Percentiles rank a stretch among this genome's conserved stretches.
These are phyloP conservation scores for Pleurotus salmoneostramineus DNA, from an alignment of 768 basidiomycete species.

Conservation along the genomic window DNA sequence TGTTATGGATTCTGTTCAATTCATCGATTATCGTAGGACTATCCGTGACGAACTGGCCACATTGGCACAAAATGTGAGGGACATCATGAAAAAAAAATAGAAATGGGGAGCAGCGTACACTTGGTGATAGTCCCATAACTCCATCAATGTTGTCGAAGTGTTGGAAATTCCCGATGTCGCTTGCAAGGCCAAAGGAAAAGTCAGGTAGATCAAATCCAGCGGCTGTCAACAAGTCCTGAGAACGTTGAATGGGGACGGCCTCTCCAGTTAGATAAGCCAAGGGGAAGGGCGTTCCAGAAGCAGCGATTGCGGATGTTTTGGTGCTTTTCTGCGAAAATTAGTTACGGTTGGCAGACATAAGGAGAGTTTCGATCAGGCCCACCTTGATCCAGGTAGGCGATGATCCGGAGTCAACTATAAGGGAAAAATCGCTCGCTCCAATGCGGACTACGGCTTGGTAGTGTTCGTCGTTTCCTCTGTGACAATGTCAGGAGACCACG, in stretches of 20 bases:
- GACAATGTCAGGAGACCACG: no score
- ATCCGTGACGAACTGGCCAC: no score
- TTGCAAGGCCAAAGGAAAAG: constrained; percentile 1
- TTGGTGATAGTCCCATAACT: constrained; percentile 42
- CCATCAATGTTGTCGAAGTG: constrained; percentile 65
- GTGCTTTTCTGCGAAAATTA: no score
- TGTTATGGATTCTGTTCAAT: constrained; percentile 13
- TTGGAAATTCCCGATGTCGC: constrained; percentile 46
- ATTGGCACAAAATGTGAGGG: no score
- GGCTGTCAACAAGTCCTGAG: neutral
- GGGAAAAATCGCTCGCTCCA: no score
- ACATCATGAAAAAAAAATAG: no score
- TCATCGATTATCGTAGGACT: no score
- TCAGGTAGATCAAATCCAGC: neutral
- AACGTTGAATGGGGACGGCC: neutral
- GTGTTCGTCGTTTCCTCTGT: no score
- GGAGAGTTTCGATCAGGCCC: no score
- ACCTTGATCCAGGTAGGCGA: constrained; percentile 32
- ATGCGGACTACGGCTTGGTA: no score
- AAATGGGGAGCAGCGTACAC: constrained; percentile 9
- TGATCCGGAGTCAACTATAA: no score
- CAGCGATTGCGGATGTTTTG: constrained; percentile 16
- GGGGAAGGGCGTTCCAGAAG: constrained; percentile 26
- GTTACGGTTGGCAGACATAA: no score
- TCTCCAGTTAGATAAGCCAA: neutral